Conservation (phyloP, 2,329 filamentous ascomycete species). For the Lachnellula arida region DNA sequence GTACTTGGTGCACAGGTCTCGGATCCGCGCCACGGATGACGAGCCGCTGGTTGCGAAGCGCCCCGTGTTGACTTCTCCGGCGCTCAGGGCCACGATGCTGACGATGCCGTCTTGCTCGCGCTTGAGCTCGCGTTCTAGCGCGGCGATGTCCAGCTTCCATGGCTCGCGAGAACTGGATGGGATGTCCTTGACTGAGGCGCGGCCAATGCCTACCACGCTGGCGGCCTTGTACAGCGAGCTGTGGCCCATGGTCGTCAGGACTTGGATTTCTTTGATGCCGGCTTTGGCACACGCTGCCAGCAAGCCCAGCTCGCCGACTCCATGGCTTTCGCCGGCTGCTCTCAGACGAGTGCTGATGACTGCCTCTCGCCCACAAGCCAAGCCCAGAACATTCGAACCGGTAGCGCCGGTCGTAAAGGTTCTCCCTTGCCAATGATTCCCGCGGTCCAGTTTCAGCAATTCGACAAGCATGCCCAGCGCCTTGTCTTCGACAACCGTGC, state of each 20-base stretch:
- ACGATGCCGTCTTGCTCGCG: conserved; percentile 45
- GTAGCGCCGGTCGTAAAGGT: conserved; percentile 77
- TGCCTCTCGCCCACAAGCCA: conserved; percentile 68
- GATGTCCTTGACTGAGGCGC: conserved; percentile 61
- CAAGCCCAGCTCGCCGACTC: conserved; percentile 67
- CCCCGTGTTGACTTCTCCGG: conserved; percentile 87
- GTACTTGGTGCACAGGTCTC: conserved; percentile 66
- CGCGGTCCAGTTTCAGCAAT: conserved; percentile 55
- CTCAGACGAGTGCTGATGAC: conserved; percentile 42
- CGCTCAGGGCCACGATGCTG: conserved; percentile 77
- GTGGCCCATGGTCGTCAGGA: conserved; percentile 78
- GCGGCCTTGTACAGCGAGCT: conserved; percentile 83
- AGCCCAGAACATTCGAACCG: conserved; percentile 58
- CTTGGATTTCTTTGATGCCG: conserved; percentile 62
- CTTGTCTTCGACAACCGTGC: conserved; percentile 70
- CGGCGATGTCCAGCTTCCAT: conserved; percentile 65
- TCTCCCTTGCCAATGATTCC: conserved; percentile 58
- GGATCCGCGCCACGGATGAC: conserved; percentile 47
- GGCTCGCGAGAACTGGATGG: conserved; percentile 46
- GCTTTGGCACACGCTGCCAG: conserved; percentile 59
- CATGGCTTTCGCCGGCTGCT: conserved; percentile 28
- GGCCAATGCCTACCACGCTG: conserved; percentile 73
- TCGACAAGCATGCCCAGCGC: conserved; percentile 66
- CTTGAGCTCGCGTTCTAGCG: conserved; percentile 56
- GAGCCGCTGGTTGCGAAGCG: conserved; percentile 61